Evolutionary conservation across 129 eudicot species (phyloP), one percentile per base, ranked within the genome.

Genomic region (Flaveria bidentis): DNA sequence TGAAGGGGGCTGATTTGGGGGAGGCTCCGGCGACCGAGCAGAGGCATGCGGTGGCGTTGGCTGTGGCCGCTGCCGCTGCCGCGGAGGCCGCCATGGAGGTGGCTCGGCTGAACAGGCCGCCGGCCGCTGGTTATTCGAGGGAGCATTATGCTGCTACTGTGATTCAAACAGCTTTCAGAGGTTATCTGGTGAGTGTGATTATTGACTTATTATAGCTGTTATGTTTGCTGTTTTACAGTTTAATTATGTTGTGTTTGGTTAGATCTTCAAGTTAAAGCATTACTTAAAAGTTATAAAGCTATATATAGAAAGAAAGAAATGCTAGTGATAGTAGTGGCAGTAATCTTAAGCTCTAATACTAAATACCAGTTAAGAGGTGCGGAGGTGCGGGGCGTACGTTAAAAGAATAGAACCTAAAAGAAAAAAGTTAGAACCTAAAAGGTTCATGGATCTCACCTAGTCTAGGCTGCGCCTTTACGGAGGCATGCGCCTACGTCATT

Each of bases 81-180:
- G 85, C 86, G 5, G 85, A 84, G 62, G 86, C 86, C 2, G 86
- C 89, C 17, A 60, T 84, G 81, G 95, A 86, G 85, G 91, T 80
- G 65, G 87, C 86, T 33, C 78, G 89, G 53, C 72, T 81, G 14
- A 60, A 80, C 50, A 82, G 82, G 65, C 82, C 83, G 30, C 60
- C 80, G 10, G 60, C 80, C 41, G 41, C 7, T 58, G 47, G 69
- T 64, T 57, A 77, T 51, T 65, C 85, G 18, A 76, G 78, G 51
- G 82, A 85, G 69, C 78, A 83, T 46, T 52, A 75, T 67, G 92
- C 88, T 22, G 96, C 96, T 60, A 77, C 65, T 13, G 33, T 85
- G 22, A 87, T 90, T 49, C 96, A 90, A 78, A 90, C 96, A 1
- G 87, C 96, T 53, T 90, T 90, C 71, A 85, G 96, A 79, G 96